A percentile compares a stretch with the other conserved stretches of the same genome.
Conservation (phyloP, 208 protist genomes). For the Leishmania major region DNA sequence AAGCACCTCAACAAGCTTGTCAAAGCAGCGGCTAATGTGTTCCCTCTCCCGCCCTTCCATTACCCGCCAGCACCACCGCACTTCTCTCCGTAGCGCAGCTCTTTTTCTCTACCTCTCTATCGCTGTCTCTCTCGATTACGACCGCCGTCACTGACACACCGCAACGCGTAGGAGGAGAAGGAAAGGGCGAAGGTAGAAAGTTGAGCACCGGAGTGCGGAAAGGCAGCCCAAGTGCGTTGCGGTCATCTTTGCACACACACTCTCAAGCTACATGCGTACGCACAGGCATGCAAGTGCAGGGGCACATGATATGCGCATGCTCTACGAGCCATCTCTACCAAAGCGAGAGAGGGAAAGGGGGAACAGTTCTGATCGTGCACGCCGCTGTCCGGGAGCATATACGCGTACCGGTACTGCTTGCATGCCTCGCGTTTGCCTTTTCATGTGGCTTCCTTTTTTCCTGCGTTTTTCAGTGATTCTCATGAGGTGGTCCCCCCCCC, state of each 20-base stretch:
- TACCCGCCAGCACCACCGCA: neutral
- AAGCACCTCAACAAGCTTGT: conserved; percentile 18
- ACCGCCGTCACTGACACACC: neutral
- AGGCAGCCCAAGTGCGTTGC: neutral
- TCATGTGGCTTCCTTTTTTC: neutral
- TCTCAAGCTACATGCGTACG: neutral
- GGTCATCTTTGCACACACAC: neutral
- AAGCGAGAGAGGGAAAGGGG: neutral
- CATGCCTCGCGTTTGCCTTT: neutral
- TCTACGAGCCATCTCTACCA: neutral
- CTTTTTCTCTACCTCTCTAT: neutral
- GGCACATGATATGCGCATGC: neutral
- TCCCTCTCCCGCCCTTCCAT: conserved; percentile 1
- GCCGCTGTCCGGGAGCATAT: neutral
- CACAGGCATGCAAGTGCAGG: neutral
- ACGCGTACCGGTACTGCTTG: neutral
- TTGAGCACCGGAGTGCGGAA: neutral
- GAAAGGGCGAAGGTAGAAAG: neutral
- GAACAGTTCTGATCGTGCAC: neutral
- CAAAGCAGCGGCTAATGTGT: conserved; percentile 1
- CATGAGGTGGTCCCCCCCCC: neutral
- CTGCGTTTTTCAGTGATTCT: neutral
- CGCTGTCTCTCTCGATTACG: neutral
- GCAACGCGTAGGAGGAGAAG: neutral
- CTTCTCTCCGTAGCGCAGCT: neutral